Evolutionary conservation across 2,329 filamentous ascomycete genomes (phyloP), one percentile per base, ranked within the genome.

Genomic region (Endocalyx cinctus): DNA sequence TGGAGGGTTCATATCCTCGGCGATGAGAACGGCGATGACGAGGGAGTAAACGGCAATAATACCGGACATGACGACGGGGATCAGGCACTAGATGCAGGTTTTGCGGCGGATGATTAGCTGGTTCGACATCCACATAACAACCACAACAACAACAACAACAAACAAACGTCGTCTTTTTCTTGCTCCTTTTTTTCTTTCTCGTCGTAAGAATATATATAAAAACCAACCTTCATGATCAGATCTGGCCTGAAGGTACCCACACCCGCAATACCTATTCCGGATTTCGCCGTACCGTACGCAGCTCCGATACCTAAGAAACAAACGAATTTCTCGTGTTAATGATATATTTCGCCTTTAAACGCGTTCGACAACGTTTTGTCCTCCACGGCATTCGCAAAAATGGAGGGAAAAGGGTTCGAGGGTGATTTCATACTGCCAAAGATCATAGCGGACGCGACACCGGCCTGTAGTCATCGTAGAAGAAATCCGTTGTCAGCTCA

Each of bases 11-110:
- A 97, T 79, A 60, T 95, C 87, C 63, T 87, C 84, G 35, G 88
- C 87, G 60, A 98, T 98, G 49, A 98, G 78, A 55, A 98, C 92
- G 13, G 90, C 85, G 50, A 98, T 89, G 54, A 98, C 92, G 50
- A 98, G 84, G 32, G 89, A 87, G 68, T 98, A 98, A 48, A 98
- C 92, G 38, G 92, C 92, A 55, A 98, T 87, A 59, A 98, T 98
- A 78, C 92, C 92, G 51, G 92, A 94, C 92, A 98, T 98, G 70
- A 98, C 82, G 47, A 92, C 85, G 43, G 86, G 85, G 49, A 90
- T 89, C 33, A 90, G 69, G 37, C 83, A 89, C 84, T 88, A 50
- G 20, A 32, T 28, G 10, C 6, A 13, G 10, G 28, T 6, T 13
- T 7, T 14, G 15, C 5, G 10, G 11, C 15, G 14, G 23, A 31